Evolutionary conservation across 495 filamentous ascomycete species (phyloP), one percentile per base, ranked within the genome.

Genomic region (Hypoxylon crocopeplum): DNA sequence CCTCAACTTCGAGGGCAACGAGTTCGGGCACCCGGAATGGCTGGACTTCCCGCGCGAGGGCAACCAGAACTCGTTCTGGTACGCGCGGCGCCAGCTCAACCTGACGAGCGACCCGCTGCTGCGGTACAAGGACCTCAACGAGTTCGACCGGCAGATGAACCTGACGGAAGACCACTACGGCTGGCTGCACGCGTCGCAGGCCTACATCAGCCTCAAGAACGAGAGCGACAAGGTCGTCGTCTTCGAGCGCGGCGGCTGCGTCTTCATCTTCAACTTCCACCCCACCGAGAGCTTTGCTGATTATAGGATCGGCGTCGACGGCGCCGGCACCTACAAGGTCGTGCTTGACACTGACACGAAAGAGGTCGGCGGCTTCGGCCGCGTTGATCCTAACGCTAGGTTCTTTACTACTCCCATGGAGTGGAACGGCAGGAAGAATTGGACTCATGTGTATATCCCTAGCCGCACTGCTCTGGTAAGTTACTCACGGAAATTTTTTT

Each of bases 11-110:
- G 92, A 96, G 74, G 94, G 93, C 56, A 98, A 98, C 74, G 94
- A 98, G 72, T 98, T 98, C 72, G 94, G 94, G 1, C 94, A 98
- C 72, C 94, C 94, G 0, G 94, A 98, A 78, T 98, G 94, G 94
- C 91, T 98, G 49, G 94, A 98, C 72, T 98, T 98, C 75, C 94
- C 94, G 8, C 88, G 94, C 24, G 92, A 83, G 56, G 94, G 95
- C 39, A 98, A 98, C 80, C 76, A 88, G 67, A 97, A 98, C 73
- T 93, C 88, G 58, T 98, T 90, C 85, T 94, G 92, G 86, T 98
- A 98, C 72, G 94, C 94, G 1, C 87, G 94, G 2, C 89, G 94
- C 40, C 94, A 97, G 74, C 88, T 96, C 58, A 97, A 98, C 72
- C 84, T 98, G 4, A 87, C 91, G 0, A 91, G 96, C 48, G 94